phyloP scores from a whole-genome alignment of 2,329 filamentous ascomycete genomes.

The Xylariaceae sp. region DNA sequence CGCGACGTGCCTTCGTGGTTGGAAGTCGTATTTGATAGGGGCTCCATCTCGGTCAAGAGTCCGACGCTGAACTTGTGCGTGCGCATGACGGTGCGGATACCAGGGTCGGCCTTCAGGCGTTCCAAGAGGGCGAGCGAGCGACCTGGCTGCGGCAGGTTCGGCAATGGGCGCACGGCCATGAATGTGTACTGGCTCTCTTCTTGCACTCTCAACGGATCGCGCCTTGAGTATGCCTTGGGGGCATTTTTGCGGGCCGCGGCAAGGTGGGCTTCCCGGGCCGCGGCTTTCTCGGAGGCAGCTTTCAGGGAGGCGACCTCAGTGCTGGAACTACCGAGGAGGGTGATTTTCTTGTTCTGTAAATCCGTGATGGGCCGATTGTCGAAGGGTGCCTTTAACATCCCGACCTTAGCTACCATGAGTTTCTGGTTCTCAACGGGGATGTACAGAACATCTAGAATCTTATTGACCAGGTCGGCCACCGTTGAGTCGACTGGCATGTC shows the following conservation, averaged over 20 bases:
- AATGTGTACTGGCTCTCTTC: slow-evolving; percentile 76
- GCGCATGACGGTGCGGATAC: slow-evolving; percentile 77
- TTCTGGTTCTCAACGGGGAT: slow-evolving; percentile 63
- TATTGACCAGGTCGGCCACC: slow-evolving; percentile 53
- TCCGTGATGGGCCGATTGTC: slow-evolving; percentile 46
- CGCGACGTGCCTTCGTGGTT: slow-evolving; percentile 68
- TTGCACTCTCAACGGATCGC: slow-evolving; percentile 35
- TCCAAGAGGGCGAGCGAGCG: slow-evolving; percentile 67
- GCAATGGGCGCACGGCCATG: slow-evolving; percentile 65
- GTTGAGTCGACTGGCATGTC: slow-evolving; percentile 42
- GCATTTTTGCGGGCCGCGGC: slow-evolving; percentile 30
- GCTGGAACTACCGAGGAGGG: slow-evolving; percentile 57
- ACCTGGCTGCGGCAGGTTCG: slow-evolving; percentile 69
- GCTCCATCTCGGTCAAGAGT: slow-evolving; percentile 93
- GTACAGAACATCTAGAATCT: slow-evolving; percentile 50
- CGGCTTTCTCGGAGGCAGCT: slow-evolving; percentile 42
- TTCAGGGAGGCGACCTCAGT: slow-evolving; percentile 54
- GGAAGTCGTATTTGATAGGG: slow-evolving; percentile 65
- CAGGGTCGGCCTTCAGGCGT: slow-evolving; percentile 73
- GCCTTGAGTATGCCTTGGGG: slow-evolving; percentile 23
- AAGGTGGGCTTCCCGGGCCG: slow-evolving; percentile 42
- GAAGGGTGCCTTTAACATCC: slow-evolving; percentile 60
- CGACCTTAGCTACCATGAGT: slow-evolving; percentile 59
- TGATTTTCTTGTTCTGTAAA: slow-evolving; percentile 54
- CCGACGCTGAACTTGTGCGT: slow-evolving; percentile 80